Evolutionary conservation across 257 asterid species (phyloP).

Genomic region (Petunia axillaris): DNA sequence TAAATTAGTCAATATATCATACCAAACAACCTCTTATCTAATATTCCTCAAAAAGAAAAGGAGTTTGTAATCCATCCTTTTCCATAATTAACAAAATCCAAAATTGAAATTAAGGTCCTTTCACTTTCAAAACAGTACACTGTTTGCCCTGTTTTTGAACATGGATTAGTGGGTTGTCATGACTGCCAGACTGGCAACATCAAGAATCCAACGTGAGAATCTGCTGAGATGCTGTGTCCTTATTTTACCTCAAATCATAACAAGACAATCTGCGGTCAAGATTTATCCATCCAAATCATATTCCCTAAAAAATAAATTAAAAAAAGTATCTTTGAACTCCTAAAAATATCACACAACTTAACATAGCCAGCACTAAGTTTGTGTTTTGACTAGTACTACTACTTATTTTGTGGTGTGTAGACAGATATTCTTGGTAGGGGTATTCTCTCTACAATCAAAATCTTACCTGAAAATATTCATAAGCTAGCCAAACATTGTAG

Average conservation of each 20-base stretch:
- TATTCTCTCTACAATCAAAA: slow-evolving; percentile 19
- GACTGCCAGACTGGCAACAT: slow-evolving; percentile 48
- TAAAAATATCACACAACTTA: neutral
- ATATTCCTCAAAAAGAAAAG: no score
- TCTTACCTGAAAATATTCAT: neutral
- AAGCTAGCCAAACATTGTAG: slow-evolving; percentile 40
- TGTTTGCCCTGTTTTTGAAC: neutral
- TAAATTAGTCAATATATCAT: no score
- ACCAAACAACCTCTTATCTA: no score
- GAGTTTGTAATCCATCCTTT: neutral
- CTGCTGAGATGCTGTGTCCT: slow-evolving; percentile 33
- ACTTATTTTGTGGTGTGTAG: neutral
- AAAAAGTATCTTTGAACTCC: neutral
- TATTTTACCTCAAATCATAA: neutral
- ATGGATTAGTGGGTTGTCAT: slow-evolving; percentile 33
- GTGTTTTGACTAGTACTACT: neutral
- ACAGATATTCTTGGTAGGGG: neutral
- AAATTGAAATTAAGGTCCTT: neutral
- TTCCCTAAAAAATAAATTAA: no score
- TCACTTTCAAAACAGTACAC: neutral
- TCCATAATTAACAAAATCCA: neutral
- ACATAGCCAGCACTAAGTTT: neutral
- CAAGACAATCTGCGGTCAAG: slow-evolving; percentile 47
- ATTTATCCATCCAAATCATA: slow-evolving; percentile 23
- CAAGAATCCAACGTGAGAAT: slow-evolving; percentile 40